These are phyloP conservation scores for Coemansia umbellata DNA, from an alignment of 192 early-diverging fungal species.

Conservation along the genomic window DNA sequence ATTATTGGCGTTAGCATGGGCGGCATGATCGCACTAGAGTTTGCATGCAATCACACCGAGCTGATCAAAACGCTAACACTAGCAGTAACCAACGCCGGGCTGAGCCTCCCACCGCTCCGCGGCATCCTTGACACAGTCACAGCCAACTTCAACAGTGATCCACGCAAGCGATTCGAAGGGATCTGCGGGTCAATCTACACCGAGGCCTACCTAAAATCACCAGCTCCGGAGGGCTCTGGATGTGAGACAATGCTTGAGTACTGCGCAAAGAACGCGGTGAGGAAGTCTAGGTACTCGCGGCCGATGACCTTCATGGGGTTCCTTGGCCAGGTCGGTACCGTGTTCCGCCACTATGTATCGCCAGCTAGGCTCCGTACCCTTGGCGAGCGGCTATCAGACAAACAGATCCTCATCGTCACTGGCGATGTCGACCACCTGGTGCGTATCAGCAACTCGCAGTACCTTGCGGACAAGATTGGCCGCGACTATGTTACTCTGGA, in stretches of 20 bases:
- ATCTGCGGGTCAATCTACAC: conserved; percentile 40
- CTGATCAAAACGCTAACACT: conserved; percentile 50
- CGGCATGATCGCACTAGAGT: conserved; percentile 78
- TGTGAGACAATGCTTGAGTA: conserved; percentile 37
- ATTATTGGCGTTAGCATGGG: conserved; percentile 85
- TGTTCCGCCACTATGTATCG: conserved; percentile 48
- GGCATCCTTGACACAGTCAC: conserved; percentile 27
- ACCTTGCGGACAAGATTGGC: conserved; percentile 41
- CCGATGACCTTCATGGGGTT: conserved; percentile 39
- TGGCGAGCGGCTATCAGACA: conserved; percentile 29
- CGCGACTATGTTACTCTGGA: conserved; percentile 32
- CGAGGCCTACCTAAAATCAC: conserved; percentile 24
- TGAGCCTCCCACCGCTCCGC: conserved; percentile 27
- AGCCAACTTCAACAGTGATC: conserved; percentile 33
- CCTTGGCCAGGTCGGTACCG: conserved; percentile 31
- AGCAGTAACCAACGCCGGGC: conserved; percentile 38
- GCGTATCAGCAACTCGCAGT: conserved; percentile 33
- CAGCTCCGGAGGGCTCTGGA: conserved; percentile 27
- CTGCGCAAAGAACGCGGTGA: conserved; percentile 24
- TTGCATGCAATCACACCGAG: conserved; percentile 56
- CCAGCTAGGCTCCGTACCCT: conserved; percentile 21
- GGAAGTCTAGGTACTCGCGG: conserved; percentile 31
- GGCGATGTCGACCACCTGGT: conserved; percentile 46
- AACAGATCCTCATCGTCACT: conserved; percentile 39
- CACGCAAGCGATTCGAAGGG: conserved; percentile 28